Percentiles rank a stretch among this genome's conserved stretches.
Evolutionary conservation across 2,329 filamentous ascomycete species (phyloP).

Genomic region (Fusarium guadeloupense): DNA sequence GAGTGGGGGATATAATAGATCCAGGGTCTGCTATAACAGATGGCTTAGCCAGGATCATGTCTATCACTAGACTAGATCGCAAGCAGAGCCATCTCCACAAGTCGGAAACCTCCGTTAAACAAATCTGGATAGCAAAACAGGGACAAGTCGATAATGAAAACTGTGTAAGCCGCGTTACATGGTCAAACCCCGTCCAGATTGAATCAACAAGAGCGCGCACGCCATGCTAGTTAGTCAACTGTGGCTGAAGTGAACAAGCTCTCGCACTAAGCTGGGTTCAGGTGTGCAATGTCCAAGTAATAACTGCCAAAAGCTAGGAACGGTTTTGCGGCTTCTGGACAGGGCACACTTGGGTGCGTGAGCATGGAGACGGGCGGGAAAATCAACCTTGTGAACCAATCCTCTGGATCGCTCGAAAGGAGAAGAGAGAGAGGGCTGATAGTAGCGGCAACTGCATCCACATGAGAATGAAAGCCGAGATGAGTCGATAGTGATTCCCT

Average conservation of each 20-base stretch:
- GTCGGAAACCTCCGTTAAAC: constrained; percentile 41
- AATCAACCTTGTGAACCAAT: constrained; percentile 36
- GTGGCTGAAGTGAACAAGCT: constrained; percentile 36
- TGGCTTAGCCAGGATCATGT: constrained; percentile 38
- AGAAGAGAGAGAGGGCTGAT: constrained; percentile 30
- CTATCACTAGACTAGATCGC: constrained; percentile 40
- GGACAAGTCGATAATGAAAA: constrained; percentile 37
- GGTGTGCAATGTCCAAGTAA: constrained; percentile 20
- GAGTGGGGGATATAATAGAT: constrained; percentile 44
- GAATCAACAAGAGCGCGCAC: constrained; percentile 38
- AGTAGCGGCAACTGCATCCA: constrained; percentile 27
- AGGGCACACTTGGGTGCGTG: constrained; percentile 27
- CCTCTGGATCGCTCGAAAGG: constrained; percentile 36
- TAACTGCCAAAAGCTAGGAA: constrained; percentile 16
- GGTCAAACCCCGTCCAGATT: constrained; percentile 37
- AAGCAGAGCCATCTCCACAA: constrained; percentile 40
- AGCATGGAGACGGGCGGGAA: constrained; percentile 32
- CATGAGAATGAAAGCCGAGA: constrained; percentile 37
- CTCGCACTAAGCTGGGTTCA: constrained; percentile 30
- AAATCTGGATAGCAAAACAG: constrained; percentile 34
- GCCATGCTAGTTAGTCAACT: constrained; percentile 38
- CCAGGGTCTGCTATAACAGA: constrained; percentile 46
- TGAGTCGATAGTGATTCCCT: constrained; percentile 33
- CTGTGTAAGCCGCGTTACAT: constrained; percentile 22
- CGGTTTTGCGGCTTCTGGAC: constrained; percentile 26